Conservation (phyloP, 768 basidiomycete genomes). For the Rhizopogon vinicolor region DNA sequence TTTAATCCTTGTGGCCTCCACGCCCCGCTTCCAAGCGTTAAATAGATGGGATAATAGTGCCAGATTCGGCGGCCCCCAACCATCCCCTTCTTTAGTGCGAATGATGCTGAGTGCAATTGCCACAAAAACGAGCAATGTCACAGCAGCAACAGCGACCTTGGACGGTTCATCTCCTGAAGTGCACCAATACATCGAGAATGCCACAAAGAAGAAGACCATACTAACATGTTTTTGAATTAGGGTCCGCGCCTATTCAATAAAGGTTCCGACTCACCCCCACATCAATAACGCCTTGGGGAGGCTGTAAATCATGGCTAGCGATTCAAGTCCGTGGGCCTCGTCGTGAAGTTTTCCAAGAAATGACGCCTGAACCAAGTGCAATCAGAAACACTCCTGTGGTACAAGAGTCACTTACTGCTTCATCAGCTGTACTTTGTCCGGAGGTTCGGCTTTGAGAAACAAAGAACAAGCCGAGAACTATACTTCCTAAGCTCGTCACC, state of each 20-base stretch:
- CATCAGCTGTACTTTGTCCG: slow-evolving; percentile 21
- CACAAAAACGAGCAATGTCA: slow-evolving; percentile 20
- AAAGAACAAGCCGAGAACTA: slow-evolving; percentile 40
- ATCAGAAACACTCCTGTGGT: background rate
- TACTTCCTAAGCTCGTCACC: slow-evolving; percentile 35
- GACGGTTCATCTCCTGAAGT: slow-evolving; percentile 4
- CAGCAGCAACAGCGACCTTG: slow-evolving; percentile 22
- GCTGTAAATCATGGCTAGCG: slow-evolving; percentile 48
- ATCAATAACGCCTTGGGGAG: slow-evolving; percentile 52
- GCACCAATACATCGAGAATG: slow-evolving; percentile 12
- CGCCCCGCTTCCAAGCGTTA: background rate
- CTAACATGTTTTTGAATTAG: background rate
- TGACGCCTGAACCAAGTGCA: background rate
- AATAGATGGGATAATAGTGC: background rate
- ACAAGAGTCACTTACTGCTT: slow-evolving; percentile 29
- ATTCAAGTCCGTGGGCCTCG: slow-evolving; percentile 38
- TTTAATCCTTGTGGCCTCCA: background rate
- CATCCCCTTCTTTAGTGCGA: background rate
- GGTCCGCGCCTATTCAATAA: background rate
- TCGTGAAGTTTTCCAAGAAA: slow-evolving; percentile 17
- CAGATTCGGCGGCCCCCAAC: background rate
- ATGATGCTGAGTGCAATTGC: background rate
- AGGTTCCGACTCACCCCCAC: slow-evolving; percentile 45
- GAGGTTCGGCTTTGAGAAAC: slow-evolving; percentile 36
- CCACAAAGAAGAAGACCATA: slow-evolving; percentile 10